phyloP scores from a whole-genome alignment of 2,329 filamentous ascomycete species.

The Sporothrix curviconia region DNA sequence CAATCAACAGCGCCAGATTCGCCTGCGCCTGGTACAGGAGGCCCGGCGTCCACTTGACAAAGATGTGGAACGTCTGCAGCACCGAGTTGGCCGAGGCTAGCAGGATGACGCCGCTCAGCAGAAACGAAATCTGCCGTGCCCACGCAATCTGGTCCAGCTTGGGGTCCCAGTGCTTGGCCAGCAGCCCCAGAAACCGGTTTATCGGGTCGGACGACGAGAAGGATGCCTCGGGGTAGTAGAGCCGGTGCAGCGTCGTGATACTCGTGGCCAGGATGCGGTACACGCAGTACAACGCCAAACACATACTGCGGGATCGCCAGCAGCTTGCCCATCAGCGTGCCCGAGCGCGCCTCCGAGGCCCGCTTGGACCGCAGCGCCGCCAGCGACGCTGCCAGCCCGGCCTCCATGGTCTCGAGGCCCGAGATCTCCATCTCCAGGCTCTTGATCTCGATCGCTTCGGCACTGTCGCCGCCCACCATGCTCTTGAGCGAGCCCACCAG shows the following conservation, averaged over 20 bases:
- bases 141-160: slow-evolving; percentile 74
- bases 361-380: slow-evolving; percentile 56
- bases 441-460: slow-evolving; percentile 56
- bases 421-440: slow-evolving; percentile 66
- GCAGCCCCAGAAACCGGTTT: slow-evolving; percentile 70
- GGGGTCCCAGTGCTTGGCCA: slow-evolving; percentile 79
- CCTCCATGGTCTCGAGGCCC: slow-evolving; percentile 74
- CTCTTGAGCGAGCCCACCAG: slow-evolving; percentile 54
- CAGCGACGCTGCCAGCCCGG: slow-evolving; percentile 60
- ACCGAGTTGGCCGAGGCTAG: slow-evolving; percentile 74
- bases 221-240: slow-evolving; percentile 39
- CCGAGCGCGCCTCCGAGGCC: slow-evolving; percentile 58
- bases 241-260: slow-evolving; percentile 59
- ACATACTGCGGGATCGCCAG: slow-evolving; percentile 56
- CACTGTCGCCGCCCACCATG: slow-evolving; percentile 49
- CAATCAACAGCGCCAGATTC: slow-evolving; percentile 71
- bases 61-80: slow-evolving; percentile 77
- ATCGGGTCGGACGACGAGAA: slow-evolving; percentile 74
- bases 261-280: slow-evolving; percentile 73
- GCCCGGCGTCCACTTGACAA: slow-evolving; percentile 66
- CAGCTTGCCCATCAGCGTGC: slow-evolving; percentile 59
- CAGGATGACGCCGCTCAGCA: slow-evolving; percentile 76
- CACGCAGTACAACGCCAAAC: slow-evolving; percentile 76
- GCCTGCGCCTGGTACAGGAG: slow-evolving; percentile 69
- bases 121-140: slow-evolving; percentile 78